Evolutionary conservation across 192 early-diverging fungal species (phyloP).

Genomic region (Coemansia sp.): DNA sequence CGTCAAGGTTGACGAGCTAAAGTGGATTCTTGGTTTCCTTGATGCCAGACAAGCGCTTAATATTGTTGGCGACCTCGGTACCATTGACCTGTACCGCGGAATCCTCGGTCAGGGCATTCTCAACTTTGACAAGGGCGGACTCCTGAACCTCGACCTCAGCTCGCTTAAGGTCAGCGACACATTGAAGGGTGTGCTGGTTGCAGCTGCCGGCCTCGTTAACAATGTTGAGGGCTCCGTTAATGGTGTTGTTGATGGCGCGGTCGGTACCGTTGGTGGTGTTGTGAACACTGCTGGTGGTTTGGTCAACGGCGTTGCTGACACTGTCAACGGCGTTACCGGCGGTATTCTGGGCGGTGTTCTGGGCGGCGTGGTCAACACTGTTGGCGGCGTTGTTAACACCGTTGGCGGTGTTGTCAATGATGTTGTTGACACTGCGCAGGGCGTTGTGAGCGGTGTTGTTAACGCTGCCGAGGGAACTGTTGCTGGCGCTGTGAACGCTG

Average conservation of each 20-base stretch:
- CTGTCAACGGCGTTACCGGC: background rate
- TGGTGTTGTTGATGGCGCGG: background rate
- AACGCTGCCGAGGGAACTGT: background rate
- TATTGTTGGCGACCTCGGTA: background rate
- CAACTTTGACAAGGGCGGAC: conserved; percentile 1
- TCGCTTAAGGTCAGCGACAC: background rate
- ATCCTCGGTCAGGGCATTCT: background rate
- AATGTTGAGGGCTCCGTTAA: background rate
- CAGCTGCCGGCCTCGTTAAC: background rate
- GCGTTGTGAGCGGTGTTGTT: background rate
- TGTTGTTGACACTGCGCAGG: background rate
- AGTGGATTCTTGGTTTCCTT: conserved; percentile 39
- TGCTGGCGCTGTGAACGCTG: background rate
- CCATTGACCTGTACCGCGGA: background rate
- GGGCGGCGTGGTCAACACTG: background rate
- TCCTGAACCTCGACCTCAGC: background rate
- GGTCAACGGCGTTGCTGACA: background rate
- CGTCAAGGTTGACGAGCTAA: conserved; percentile 15
- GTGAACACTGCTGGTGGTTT: background rate
- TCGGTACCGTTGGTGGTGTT: background rate
- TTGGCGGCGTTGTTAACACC: background rate
- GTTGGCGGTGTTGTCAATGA: background rate
- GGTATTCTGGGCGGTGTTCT: background rate
- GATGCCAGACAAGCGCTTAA: conserved; percentile 1
- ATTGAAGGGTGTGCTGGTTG: background rate